Conservation (phyloP, 768 basidiomycete species). For the Kondoa subrosea region DNA sequence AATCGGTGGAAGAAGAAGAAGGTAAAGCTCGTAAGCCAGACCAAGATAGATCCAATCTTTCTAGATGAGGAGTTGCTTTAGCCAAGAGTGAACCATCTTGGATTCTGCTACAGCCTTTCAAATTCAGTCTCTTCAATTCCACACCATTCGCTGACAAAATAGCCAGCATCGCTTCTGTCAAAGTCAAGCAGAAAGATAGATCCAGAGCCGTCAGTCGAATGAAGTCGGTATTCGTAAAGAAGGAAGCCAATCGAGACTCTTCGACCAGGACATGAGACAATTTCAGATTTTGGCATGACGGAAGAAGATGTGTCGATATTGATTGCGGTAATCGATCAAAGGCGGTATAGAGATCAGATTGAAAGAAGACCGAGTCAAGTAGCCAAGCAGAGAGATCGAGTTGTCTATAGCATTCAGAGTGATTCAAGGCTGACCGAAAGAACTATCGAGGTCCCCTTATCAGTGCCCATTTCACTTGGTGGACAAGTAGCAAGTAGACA, state of each 20-base stretch:
- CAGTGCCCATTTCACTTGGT: neutral
- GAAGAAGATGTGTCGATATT: neutral
- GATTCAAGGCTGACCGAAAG: neutral
- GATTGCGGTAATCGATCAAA: neutral
- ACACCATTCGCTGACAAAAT: neutral
- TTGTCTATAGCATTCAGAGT: neutral
- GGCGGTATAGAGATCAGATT: neutral
- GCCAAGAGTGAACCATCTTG: neutral
- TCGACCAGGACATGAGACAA: neutral
- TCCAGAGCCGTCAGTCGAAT: neutral
- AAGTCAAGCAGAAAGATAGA: neutral
- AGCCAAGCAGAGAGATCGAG: neutral
- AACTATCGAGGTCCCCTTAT: neutral
- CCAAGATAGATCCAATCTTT: neutral
- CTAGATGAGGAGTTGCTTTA: neutral
- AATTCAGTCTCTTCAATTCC: neutral
- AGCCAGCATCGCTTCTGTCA: constrained; percentile 2
- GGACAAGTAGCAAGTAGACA: neutral
- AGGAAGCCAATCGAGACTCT: neutral
- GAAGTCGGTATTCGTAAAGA: constrained; percentile 2
- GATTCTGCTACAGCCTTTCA: constrained; percentile 5
- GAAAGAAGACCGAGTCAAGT: neutral
- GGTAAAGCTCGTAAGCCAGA: neutral
- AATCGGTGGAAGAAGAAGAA: neutral
- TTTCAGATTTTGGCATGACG: neutral